Base-by-base conservation (phyloP, 805 yeast species). In the Candida chilensis region DNA sequence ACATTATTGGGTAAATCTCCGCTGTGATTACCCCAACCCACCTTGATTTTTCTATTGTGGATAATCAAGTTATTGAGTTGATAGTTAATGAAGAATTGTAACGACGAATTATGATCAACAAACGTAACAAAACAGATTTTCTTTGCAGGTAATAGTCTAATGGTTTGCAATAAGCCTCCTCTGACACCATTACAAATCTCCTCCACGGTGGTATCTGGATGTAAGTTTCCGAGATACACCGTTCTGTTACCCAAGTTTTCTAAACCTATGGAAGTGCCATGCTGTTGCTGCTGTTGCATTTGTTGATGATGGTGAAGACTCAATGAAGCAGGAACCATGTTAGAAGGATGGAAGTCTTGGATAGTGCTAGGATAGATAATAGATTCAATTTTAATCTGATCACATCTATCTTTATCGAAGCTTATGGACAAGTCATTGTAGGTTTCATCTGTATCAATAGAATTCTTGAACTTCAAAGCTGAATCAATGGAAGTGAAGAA, bases 131-230 rank as follows among this genome's bases (percentile, higher is more conserved):
- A 82, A 43, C 88, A 80, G 30, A 74, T 67, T 30, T 62, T 67
- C 42, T 67, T 74, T 4, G 66, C 70, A 3, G 67, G 66, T 31
- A 71, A 55, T 32, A 57, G 53, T 35, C 67, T 74, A 28, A 82
- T 64, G 7, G 57, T 50, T 45, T 82, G 87, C 25, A 82, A 60
- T 13, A 75, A 54, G n/a, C 94, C 94, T 25, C 90, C 90, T 41
- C 88, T 64, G 17, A 81, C 77, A 27, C 71, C 74, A 45, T 82
- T 82, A 41, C 88, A 82, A 27, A 82, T 67, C 42, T 82, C 88
- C 47, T 80, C 90, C 2, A 71, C 67, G 5, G 76, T 69, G 1
- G 86, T 73, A 29, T 67, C 63, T 6, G 77, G 71, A 37, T 77
- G 79, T 29, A 82, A 57, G 39, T 76, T 77, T 4, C 84, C 83